Base-by-base conservation (phyloP, 2,329 filamentous ascomycete genomes). In the Fusarium veterinarium region DNA sequence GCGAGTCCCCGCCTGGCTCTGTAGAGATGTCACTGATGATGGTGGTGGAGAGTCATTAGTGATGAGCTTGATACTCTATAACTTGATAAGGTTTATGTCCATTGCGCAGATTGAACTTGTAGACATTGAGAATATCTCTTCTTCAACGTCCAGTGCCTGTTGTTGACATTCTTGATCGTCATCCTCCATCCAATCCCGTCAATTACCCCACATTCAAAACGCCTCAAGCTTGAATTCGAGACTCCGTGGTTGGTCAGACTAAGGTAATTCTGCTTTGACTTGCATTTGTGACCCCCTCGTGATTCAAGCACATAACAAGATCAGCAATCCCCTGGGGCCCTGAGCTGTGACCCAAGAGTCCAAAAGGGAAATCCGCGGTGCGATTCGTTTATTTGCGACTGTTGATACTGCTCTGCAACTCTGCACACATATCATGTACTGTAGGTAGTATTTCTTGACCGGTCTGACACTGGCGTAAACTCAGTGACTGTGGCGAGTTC, bases 191-290 rank as follows among this genome's bases (percentile, higher is more conserved):
- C 58, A 52, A 66, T 60, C 42, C 53, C 49, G 40, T 60, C 19
- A 25, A 35, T 69, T 69, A 69, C 66, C 66, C 66, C 66, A 69
- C 66, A 64, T 37, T 68, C 59, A 41, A 42, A 60, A 46, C 61
- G 66, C 60, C 62, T 35, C 62, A 55, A 60, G 64, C 69, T 74
- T 60, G 45, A 71, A 51, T 68, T 73, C 53, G 16, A 73, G 38
- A 61, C 48, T 42, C 57, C 53, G 62, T 71, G 67, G 58, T 73
- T 73, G 71, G 70, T 42, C 70, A 73, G 69, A 67, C 44, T 57
- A 55, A 53, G 20, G 25, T 14, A 31, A 25, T 53, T 68, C 41
- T 69, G 65, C 53, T 53, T 73, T 46, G 55, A 60, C 68, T 51
- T 71, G 60, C 53, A 71, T 67, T 60, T 57, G 23, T 33, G 23